phyloP scores from a whole-genome alignment of 176 grass and related monocot genomes.

The Aechmea fasciata region DNA sequence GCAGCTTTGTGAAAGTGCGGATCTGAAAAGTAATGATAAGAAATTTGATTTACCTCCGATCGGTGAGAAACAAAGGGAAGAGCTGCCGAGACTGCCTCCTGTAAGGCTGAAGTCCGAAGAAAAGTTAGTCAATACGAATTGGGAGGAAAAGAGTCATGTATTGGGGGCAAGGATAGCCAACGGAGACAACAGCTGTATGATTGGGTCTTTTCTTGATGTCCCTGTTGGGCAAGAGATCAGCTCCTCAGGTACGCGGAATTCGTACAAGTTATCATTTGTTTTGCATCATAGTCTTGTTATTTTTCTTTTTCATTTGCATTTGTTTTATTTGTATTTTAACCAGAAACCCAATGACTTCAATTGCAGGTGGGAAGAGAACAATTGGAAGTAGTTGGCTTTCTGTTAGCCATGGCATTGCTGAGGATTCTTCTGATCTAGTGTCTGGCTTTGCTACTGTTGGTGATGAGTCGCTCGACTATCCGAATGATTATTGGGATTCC shows the following conservation, averaged over 20 bases:
- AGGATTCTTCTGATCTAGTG: constrained; percentile 80
- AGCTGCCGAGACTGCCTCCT: constrained; percentile 65
- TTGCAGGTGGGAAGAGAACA: constrained; percentile 64
- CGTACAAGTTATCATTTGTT: no score
- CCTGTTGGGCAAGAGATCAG: constrained; percentile 85
- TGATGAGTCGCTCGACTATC: constrained; percentile 78
- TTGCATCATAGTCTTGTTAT: not conserved
- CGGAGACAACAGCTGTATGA: constrained; percentile 74
- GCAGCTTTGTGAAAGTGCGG: constrained; percentile 35
- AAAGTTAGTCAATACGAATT: constrained; percentile 72
- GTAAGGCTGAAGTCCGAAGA: constrained; percentile 89
- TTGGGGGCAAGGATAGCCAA: constrained; percentile 43
- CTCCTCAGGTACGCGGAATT: constrained; percentile 52
- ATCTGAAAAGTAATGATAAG: constrained; percentile 32
- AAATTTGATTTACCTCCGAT: constrained; percentile 54
- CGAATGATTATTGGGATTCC: constrained; percentile 98
- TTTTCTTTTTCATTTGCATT: constrained; percentile 1
- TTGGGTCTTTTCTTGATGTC: constrained; percentile 91
- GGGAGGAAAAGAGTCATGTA: constrained; percentile 67
- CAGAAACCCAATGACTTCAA: constrained; percentile 1
- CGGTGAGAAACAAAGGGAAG: constrained; percentile 52
- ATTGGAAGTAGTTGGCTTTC: constrained; percentile 76
- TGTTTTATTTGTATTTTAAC: not conserved
- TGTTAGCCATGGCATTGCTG: constrained; percentile 90
- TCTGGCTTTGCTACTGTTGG: constrained; percentile 76